Base-by-base conservation (phyloP, 768 basidiomycete species). In the Phanerochaete sordida region DNA sequence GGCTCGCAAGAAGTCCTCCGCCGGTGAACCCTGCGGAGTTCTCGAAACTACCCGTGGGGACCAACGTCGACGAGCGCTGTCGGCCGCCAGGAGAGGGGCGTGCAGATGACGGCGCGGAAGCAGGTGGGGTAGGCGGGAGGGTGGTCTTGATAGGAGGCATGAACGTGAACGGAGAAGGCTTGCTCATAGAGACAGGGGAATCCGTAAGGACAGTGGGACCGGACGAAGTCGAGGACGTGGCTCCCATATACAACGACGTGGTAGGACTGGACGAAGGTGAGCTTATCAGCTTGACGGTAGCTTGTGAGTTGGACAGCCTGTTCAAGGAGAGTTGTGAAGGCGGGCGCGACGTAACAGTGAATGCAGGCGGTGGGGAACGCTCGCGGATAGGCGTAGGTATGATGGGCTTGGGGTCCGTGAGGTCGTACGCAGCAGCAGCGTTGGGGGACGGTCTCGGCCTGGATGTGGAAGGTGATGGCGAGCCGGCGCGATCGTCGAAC, bases 271-370 rank as follows among this genome's bases (percentile, higher is more conserved):
- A 57, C 39, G 61, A 57, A 2, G 56, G 27, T 2, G 52, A 53
- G n/a, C 43, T 51, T 7, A 64, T 33, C 7, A 64, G 35, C 19
- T 59, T 30, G 11, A 61, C 53, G 24, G 57, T 62, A 6, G 57
- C 21, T 26, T 60, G 60, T 0, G 56, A 60, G 31, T 54, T 30
- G 50, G 63, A 52, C 45, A 56, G 53, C 23, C 58, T 19, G 24
- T 64, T 58, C 59, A 67, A 52, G 12, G 66, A 65, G 37, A 67
- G 62, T 45, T 72, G 69, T 4, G 72, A 73, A 3, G 55, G 37
- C 2, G 75, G 74, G 7, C 75, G 66, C 9, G 74, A 73, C 19
- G 73, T 74, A 16, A 75, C 74, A n/a, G 69, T 66, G 57, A 75
- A 75, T 13, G 73, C 62, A 2, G 74, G 69, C 0, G 69, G 68